Percentiles rank a stretch among this genome's conserved stretches.
Evolutionary conservation across 768 basidiomycete species (phyloP).

Genomic region (Amanita rimosa): DNA sequence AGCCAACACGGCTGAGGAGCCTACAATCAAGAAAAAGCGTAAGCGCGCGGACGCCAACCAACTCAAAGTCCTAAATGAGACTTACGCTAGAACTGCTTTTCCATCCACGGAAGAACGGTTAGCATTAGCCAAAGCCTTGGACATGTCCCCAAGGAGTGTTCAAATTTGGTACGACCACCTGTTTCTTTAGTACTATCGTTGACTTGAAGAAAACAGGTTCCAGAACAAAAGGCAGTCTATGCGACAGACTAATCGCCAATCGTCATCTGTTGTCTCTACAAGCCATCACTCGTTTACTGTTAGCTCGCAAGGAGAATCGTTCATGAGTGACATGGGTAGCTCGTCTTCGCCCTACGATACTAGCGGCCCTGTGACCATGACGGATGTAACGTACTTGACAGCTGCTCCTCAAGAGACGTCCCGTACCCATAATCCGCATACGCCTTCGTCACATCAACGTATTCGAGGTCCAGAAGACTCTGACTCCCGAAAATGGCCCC

Average conservation of each 20-base stretch:
- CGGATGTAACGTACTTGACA: slow-evolving; percentile 25
- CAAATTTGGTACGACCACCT: slow-evolving; percentile 61
- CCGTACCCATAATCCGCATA: slow-evolving; percentile 17
- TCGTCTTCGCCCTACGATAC: slow-evolving; percentile 21
- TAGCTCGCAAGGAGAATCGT: slow-evolving; percentile 22
- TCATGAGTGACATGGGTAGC: slow-evolving; percentile 28
- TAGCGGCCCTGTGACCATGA: slow-evolving; percentile 18
- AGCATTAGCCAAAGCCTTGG: slow-evolving; percentile 61
- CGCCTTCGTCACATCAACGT: slow-evolving; percentile 33
- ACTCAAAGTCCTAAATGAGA: slow-evolving; percentile 71
- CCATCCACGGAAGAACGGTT: slow-evolving; percentile 83
- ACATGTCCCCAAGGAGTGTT: slow-evolving; percentile 78
- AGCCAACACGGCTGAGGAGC: slow-evolving; percentile 37
- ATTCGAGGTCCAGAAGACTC: slow-evolving; percentile 25
- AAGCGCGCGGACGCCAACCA: slow-evolving; percentile 77
- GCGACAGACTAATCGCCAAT: slow-evolving; percentile 66
- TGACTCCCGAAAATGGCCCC: slow-evolving; percentile 40
- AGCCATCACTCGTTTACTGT: slow-evolving; percentile 41
- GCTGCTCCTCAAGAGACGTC: slow-evolving; percentile 29
- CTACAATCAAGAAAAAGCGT: slow-evolving; percentile 80
- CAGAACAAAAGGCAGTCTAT: slow-evolving; percentile 81
- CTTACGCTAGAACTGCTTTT: slow-evolving; percentile 73
- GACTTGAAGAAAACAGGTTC: slow-evolving; percentile 41
- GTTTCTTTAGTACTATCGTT: slow-evolving; percentile 9
- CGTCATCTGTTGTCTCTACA: slow-evolving; percentile 30